Percentiles rank a stretch among this genome's conserved stretches.
Evolutionary conservation across 2,329 filamentous ascomycete species (phyloP).

Genomic region (Trichophaea hybrida): DNA sequence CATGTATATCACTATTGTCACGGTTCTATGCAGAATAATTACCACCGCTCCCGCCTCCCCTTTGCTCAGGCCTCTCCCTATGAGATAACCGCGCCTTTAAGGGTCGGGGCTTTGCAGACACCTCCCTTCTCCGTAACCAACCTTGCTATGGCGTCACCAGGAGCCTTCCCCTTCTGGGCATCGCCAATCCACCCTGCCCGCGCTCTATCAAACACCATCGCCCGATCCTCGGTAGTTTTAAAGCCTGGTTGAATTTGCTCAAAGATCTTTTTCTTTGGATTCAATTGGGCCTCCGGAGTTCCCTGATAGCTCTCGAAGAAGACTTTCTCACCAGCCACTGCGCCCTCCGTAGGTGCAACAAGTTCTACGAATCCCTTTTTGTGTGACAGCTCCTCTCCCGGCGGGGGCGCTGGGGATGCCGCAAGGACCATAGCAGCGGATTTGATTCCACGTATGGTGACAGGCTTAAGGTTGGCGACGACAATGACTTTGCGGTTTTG

Average conservation of each 20-base stretch:
- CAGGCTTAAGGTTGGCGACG: constrained; percentile 95
- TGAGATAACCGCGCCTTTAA: constrained; percentile 70
- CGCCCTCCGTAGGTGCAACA: constrained; percentile 63
- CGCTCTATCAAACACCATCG: constrained; percentile 58
- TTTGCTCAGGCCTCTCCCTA: constrained; percentile 34
- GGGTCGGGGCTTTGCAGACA: constrained; percentile 65
- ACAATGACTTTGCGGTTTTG: constrained; percentile 89
- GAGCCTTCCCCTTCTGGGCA: constrained; percentile 40
- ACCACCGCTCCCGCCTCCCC: no score
- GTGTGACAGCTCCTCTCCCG: constrained; percentile 61
- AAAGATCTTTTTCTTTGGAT: constrained; percentile 99
- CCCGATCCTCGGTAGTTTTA: constrained; percentile 64
- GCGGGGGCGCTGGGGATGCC: constrained; percentile 67
- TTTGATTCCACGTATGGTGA: constrained; percentile 91
- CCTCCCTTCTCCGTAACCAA: constrained; percentile 66
- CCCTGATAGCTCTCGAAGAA: constrained; percentile 91
- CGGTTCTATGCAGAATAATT: no score
- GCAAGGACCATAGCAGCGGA: constrained; percentile 83
- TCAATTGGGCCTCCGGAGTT: constrained; percentile 81
- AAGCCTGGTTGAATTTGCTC: constrained; percentile 94
- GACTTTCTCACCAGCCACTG: constrained; percentile 72
- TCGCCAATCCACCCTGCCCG: constrained; percentile 53
- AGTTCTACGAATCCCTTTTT: constrained; percentile 88
- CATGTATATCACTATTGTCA: no score
- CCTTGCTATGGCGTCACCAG: constrained; percentile 40